Conservation (phyloP, 2,329 filamentous ascomycete genomes). For the Ceratocystis harringtonii region DNA sequence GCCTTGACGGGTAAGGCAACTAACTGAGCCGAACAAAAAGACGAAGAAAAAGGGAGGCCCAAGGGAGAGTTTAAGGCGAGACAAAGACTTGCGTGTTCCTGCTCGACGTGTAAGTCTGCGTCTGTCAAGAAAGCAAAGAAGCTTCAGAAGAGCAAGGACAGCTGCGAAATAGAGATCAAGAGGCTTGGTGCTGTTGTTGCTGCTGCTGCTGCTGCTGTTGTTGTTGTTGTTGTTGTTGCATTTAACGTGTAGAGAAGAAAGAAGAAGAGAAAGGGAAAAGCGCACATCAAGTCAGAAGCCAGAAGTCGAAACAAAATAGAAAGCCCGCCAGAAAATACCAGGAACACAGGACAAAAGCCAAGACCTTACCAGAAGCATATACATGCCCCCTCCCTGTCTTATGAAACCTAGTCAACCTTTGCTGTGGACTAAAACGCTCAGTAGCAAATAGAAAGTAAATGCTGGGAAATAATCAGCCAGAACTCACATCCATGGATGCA, state of each 20-base stretch:
- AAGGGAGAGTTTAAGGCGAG: neutral
- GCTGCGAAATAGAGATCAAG: neutral
- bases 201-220: too few species aligned
- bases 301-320: neutral
- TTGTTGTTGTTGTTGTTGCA: neutral
- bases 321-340: neutral
- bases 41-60: neutral
- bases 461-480: neutral
- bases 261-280: neutral
- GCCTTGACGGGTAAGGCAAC: neutral
- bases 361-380: conserved; percentile 1
- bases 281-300: neutral
- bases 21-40: neutral
- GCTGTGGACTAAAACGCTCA: neutral
- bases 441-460: neutral
- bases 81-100: neutral
- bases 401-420: conserved; percentile 4
- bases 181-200: too few species aligned
- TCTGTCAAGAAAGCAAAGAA: neutral
- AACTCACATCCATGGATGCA: neutral
- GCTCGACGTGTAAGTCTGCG: neutral
- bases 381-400: conserved; percentile 2
- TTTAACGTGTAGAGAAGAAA: neutral
- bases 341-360: neutral
- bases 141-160: neutral